Evolutionary conservation across 192 early-diverging fungal species (phyloP).

Genomic region (Pilaira anomala): DNA sequence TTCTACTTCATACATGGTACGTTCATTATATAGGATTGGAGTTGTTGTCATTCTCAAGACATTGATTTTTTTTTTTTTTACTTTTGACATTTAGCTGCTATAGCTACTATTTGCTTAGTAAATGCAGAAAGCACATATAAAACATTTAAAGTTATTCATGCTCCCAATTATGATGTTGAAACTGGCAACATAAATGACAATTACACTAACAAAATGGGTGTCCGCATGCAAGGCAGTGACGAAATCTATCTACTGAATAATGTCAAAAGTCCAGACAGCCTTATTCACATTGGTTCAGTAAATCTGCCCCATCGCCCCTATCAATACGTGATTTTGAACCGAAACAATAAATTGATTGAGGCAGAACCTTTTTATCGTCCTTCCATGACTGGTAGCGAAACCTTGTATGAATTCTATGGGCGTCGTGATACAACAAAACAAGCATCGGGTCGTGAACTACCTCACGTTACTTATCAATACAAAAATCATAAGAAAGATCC

Average conservation of each 20-base stretch:
- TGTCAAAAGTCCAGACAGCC: not conserved
- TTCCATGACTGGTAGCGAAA: not conserved
- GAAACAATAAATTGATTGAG: not conserved
- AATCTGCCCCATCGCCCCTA: not conserved
- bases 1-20: no score
- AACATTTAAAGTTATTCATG: no score
- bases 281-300: not conserved
- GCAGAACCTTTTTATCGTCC: not conserved
- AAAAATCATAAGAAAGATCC: no score
- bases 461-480: no score
- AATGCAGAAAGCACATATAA: not conserved
- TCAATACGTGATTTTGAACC: not conserved
- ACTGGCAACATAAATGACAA: no score
- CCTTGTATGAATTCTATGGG: conserved; percentile 5
- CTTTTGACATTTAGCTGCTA: no score
- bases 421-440: not conserved
- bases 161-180: no score
- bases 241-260: not conserved
- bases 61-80: no score
- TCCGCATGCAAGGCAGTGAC: not conserved
- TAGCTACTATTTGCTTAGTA: not conserved
- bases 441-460: no score
- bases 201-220: not conserved
- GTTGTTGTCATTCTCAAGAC: no score
- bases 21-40: no score